These are phyloP conservation scores for Solanum tarijense DNA, from an alignment of 257 asterid genomes.

Conservation along the genomic window DNA sequence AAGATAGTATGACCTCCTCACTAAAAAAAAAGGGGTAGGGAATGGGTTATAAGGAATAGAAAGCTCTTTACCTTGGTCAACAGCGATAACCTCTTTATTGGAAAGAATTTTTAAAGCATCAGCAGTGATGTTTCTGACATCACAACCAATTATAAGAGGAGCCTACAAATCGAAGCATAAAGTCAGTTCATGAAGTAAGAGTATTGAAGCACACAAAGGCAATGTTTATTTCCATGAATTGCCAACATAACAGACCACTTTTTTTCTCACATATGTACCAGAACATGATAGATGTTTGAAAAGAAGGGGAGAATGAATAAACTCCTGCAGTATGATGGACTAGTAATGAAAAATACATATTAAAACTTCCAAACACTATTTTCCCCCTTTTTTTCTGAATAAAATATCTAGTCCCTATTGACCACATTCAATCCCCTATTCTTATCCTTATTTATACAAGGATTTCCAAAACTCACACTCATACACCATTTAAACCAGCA, in stretches of 20 bases:
- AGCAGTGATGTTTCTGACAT: slow-evolving; percentile 71
- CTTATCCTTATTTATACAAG: neutral
- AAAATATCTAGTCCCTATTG: neutral
- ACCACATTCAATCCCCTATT: neutral
- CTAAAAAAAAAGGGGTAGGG: neutral
- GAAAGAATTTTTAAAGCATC: slow-evolving; percentile 64
- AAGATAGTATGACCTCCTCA: neutral
- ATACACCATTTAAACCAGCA: neutral
- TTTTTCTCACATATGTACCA: neutral
- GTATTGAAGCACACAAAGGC: neutral
- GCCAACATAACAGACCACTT: neutral
- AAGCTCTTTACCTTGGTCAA: slow-evolving; percentile 66
- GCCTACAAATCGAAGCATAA: slow-evolving; percentile 37
- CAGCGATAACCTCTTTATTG: slow-evolving; percentile 76
- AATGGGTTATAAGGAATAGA: neutral
- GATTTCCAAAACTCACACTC: neutral
- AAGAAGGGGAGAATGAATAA: neutral
- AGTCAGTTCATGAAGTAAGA: neutral
- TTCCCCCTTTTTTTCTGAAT: neutral
- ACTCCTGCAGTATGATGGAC: neutral
- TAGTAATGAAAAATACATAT: neutral
- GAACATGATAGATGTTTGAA: neutral
- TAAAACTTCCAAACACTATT: neutral
- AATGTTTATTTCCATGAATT: neutral
- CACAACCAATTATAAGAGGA: slow-evolving; percentile 89